Evolutionary conservation across 139 green algal genomes (phyloP), one percentile per base, ranked within the genome.

Genomic region (Picochlorum sp.): DNA sequence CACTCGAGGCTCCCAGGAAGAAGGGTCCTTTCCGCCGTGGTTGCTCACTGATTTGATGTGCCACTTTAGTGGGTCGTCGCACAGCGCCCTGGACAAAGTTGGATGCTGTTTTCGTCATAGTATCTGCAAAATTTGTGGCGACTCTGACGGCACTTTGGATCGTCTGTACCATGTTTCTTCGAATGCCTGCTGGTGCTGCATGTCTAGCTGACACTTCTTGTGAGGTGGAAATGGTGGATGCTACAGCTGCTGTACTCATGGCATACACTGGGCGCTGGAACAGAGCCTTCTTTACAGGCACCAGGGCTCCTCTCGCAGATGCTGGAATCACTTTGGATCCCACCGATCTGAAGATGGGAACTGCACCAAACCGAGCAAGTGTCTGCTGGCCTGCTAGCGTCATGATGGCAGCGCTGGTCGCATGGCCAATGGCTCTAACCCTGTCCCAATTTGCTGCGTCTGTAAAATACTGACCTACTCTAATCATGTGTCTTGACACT

Each of bases 381-480:
- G 56, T 58, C 14, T 61, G 54, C 24, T 75, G 69, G 6, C 69
- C 62, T 46, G 51, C 69, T 45, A 75, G 16, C 26, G 64, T 45
- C 20, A 72, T 23, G 23, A 66, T 30, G 20, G 41, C 63, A 23
- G 61, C 61, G 16, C 10, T 56, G 34, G 61, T 66, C 5, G 61
- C 24, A 23, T 66, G 61, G 24, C 61, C 61, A 38, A 66, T 52
- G 32, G 71, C 68, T 56, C 76, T 68, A 4, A 83, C 58, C 11
- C 71, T 54, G 41, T 61, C 49, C 75, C 75, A 83, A 62, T 83
- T 83, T 52, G 70, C 71, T 18, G 82, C 58, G 61, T 84, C 77
- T 24, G 77, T 84, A 18, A 77, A 44, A 52, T 71, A 63, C 62
- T 84, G 77, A 3, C 61, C 64, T 52, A 83, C 14, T 44, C 70